These are phyloP conservation scores for Phytophthora europaea DNA, from an alignment of 352 stramenopile genomes.

Conservation along the genomic window DNA sequence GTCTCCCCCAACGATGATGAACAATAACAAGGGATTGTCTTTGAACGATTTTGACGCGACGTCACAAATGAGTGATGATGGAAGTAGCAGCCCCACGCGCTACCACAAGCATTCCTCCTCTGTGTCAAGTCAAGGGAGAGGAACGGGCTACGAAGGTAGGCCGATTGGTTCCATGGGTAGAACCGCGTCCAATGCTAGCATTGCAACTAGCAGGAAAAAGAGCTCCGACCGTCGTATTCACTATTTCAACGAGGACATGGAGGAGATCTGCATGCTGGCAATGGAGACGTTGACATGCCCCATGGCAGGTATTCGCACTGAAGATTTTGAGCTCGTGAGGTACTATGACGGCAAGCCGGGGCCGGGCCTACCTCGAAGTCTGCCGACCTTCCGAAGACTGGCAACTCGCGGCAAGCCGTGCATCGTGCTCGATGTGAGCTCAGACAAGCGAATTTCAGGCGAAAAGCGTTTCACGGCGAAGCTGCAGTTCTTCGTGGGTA, in stretches of 20 bases:
- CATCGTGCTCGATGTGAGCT: constrained; percentile 89
- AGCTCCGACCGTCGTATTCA: constrained; percentile 68
- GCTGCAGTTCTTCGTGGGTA: constrained; percentile 91
- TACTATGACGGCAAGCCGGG: constrained; percentile 73
- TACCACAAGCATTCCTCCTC: constrained; percentile 33
- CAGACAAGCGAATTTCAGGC: constrained; percentile 90
- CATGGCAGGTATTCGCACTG: constrained; percentile 89
- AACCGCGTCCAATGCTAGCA: constrained; percentile 46
- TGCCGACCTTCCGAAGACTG: constrained; percentile 89
- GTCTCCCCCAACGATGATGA: constrained; percentile 27
- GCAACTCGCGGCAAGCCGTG: constrained; percentile 88
- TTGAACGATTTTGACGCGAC: constrained; percentile 58
- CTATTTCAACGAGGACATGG: constrained; percentile 92
- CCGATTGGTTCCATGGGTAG: constrained; percentile 43
- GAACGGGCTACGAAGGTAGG: constrained; percentile 39
- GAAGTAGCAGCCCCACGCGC: constrained; percentile 35
- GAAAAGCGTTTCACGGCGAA: constrained; percentile 87
- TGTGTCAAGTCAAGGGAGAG: constrained; percentile 39
- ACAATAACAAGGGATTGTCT: constrained; percentile 51
- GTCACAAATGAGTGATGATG: constrained; percentile 44
- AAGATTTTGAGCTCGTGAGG: constrained; percentile 89
- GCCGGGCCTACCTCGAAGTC: constrained; percentile 69
- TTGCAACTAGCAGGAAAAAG: constrained; percentile 48
- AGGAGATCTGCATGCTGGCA: constrained; percentile 89
- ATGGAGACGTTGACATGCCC: constrained; percentile 90